phyloP scores from a whole-genome alignment of 257 asterid genomes.

The Nicotiana tomentosiformis region DNA sequence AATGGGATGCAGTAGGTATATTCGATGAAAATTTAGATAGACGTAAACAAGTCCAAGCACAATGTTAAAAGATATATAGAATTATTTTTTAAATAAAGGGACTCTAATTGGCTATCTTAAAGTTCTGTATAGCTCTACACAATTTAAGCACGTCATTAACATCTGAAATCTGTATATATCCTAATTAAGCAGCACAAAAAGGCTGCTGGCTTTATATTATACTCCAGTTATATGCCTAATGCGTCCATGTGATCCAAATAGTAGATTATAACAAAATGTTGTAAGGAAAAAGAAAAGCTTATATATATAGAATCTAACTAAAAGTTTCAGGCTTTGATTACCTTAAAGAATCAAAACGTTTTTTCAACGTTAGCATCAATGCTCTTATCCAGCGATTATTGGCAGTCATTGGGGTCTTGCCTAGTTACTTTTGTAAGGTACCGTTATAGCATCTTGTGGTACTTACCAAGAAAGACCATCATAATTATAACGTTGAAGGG shows the following conservation, averaged over 20 bases:
- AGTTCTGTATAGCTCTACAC: neutral
- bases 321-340: neutral
- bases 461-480: constrained; percentile 3
- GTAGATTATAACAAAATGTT: neutral
- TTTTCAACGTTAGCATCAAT: constrained; percentile 11
- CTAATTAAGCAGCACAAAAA: neutral
- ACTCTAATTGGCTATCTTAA: neutral
- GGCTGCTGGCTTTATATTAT: neutral
- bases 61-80: neutral
- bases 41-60: neutral
- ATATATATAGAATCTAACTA: neutral
- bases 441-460: constrained; percentile 7
- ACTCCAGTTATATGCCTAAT: neutral
- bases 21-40: neutral
- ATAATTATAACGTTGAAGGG: constrained; percentile 5
- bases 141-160: too few relatives aligned
- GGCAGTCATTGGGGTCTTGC: neutral
- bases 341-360: constrained; percentile 5
- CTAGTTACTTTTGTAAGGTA: constrained; percentile 2
- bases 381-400: neutral
- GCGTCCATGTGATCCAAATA: neutral
- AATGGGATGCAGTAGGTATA: neutral
- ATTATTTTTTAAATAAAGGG: neutral
- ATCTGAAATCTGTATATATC: neutral
- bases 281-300: neutral